A percentile compares a stretch with the other conserved stretches of the same genome.
phyloP scores from a whole-genome alignment of 441 rosid species.

The Brassica balearica region DNA sequence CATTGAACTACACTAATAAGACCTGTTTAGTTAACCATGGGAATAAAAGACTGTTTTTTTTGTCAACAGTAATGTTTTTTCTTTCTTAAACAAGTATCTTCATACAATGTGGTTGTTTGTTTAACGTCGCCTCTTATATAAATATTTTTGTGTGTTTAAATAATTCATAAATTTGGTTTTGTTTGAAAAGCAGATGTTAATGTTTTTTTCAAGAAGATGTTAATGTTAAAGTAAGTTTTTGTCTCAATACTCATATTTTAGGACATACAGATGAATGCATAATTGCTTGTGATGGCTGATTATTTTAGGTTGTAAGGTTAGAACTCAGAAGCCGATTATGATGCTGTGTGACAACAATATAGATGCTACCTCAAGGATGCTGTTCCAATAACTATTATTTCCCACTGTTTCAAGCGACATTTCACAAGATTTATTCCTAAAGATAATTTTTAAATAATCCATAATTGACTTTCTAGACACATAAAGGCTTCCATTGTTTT shows the following conservation, averaged over 20 bases:
- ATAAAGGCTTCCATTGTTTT: slow-evolving; percentile 6
- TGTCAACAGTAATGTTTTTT: too few relatives aligned
- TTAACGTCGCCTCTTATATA: neutral
- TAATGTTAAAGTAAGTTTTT: neutral
- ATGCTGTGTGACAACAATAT: neutral
- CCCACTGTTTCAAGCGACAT: slow-evolving; percentile 5
- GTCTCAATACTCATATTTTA: neutral
- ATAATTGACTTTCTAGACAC: neutral
- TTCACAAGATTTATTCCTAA: slow-evolving; percentile 26
- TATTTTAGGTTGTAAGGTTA: neutral
- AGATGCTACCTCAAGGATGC: too few relatives aligned
- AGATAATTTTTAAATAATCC: slow-evolving; percentile 11
- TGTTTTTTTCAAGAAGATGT: neutral
- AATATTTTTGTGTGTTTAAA: too few relatives aligned
- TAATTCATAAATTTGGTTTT: too few relatives aligned
- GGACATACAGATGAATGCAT: neutral
- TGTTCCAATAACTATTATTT: slow-evolving; percentile 10
- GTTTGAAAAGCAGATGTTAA: neutral
- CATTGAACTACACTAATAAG: neutral
- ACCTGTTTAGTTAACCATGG: neutral
- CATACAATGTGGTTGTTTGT: neutral
- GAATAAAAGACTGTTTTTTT: too few relatives aligned
- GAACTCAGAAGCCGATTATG: neutral
- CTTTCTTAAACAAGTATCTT: neutral
- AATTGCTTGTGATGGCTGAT: neutral